A percentile compares a stretch with the other conserved stretches of the same genome.
These are phyloP conservation scores for Rubroboletus satanas DNA, from an alignment of 768 basidiomycete genomes.

Conservation along the genomic window DNA sequence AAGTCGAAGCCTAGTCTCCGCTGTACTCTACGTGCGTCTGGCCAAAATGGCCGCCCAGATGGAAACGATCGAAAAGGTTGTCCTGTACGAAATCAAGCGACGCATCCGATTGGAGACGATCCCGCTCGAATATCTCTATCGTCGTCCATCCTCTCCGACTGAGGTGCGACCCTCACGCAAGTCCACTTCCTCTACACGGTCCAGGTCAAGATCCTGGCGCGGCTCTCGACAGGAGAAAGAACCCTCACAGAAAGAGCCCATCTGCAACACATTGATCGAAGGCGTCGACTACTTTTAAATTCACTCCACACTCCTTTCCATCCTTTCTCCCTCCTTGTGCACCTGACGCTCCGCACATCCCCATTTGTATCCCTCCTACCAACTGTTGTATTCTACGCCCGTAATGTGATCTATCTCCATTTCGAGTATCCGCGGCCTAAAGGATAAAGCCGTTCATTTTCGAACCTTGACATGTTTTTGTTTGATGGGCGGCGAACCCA, in stretches of 20 bases:
- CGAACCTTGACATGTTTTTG: background rate
- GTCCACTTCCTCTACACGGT: constrained; percentile 5
- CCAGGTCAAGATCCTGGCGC: constrained; percentile 7
- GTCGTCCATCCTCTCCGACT: constrained; percentile 3
- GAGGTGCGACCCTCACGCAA: constrained; percentile 1
- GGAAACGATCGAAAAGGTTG: constrained; percentile 36
- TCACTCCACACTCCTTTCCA: constrained; percentile 18
- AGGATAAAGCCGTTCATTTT: background rate
- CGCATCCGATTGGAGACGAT: constrained; percentile 29
- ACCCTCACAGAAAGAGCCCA: background rate
- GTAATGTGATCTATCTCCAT: constrained; percentile 3
- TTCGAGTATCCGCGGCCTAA: background rate
- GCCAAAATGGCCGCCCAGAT: constrained; percentile 35
- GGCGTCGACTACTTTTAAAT: constrained; percentile 33
- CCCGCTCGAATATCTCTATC: constrained; percentile 19
- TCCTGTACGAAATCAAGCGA: constrained; percentile 33
- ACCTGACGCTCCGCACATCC: background rate
- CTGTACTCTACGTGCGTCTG: constrained; percentile 34
- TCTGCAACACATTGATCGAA: constrained; percentile 21
- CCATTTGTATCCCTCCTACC: constrained; percentile 2
- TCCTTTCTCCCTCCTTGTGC: no score
- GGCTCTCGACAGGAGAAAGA: background rate
- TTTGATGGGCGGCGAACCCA: constrained; percentile 5
- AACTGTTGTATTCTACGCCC: constrained; percentile 4
- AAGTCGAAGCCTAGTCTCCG: constrained; percentile 32